phyloP scores from a whole-genome alignment of 768 basidiomycete species.

The Fistulinella prunicolor region DNA sequence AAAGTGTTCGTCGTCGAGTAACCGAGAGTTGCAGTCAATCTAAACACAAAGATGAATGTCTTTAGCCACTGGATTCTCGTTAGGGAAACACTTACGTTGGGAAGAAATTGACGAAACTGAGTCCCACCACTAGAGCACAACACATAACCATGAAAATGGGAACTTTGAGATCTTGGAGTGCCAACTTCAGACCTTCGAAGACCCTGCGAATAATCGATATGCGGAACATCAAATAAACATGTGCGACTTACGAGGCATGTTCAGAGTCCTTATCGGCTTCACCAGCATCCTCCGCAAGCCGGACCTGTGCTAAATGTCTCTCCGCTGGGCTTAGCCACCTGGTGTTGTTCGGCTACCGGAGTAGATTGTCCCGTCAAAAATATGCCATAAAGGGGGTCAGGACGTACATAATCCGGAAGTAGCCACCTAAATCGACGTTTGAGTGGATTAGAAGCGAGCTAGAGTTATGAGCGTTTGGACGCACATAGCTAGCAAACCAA shows the following conservation, averaged over 20 bases:
- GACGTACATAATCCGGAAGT: neutral
- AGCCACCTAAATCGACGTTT: neutral
- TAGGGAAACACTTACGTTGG: conserved; percentile 36
- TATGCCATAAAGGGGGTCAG: neutral
- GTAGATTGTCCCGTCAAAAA: neutral
- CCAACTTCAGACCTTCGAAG: conserved; percentile 40
- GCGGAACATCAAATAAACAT: too few relatives aligned
- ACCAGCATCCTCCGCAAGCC: conserved; percentile 65
- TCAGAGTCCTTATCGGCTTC: conserved; percentile 62
- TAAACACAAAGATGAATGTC: conserved; percentile 14
- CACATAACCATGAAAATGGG: conserved; percentile 52
- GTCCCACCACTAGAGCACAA: conserved; percentile 50
- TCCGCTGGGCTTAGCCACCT: conserved; percentile 52
- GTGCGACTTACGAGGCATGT: conserved; percentile 51
- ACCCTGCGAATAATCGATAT: conserved; percentile 8
- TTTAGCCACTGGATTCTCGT: neutral
- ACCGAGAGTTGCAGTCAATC: conserved; percentile 58
- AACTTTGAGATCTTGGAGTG: conserved; percentile 55
- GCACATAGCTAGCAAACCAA: neutral
- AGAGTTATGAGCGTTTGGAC: neutral
- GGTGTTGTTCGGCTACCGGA: conserved; percentile 56
- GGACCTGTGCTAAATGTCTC: conserved; percentile 57
- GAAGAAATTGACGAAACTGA: conserved; percentile 64
- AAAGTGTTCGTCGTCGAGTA: conserved; percentile 59
- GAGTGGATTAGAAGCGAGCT: neutral